These are phyloP conservation scores for Eucalyptus polybractea DNA, from an alignment of 345 rosid species.

Conservation along the genomic window DNA sequence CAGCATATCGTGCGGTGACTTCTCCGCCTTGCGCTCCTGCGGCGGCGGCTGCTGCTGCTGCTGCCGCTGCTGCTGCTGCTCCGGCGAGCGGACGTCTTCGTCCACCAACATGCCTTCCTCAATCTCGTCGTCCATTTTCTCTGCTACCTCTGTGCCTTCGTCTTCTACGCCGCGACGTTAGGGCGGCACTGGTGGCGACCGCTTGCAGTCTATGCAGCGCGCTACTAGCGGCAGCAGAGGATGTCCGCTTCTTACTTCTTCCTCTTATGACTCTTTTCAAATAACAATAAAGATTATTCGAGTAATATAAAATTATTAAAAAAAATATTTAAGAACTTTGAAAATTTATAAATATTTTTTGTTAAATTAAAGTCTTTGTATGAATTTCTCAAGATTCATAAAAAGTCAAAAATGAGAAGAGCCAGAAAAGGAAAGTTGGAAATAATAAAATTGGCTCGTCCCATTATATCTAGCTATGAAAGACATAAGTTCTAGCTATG, in stretches of 20 bases:
- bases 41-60: neutral
- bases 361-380: neutral
- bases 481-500: neutral
- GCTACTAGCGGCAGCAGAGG: neutral
- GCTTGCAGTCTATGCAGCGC: neutral
- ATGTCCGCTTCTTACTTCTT: neutral
- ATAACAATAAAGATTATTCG: neutral
- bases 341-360: neutral
- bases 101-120: constrained; percentile 58
- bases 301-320: neutral
- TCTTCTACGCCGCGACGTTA: neutral
- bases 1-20: constrained; percentile 51
- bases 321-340: neutral
- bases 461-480: neutral
- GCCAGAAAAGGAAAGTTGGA: neutral
- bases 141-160: neutral
- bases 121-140: constrained; percentile 85
- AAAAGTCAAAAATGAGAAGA: neutral
- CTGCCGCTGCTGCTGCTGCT: neutral
- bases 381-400: neutral
- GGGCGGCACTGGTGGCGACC: neutral
- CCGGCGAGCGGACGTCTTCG: constrained; percentile 2
- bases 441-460: neutral
- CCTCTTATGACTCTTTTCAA: neutral
- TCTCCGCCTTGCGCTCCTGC: constrained; percentile 11